Evolutionary conservation across 805 yeast species (phyloP), one percentile per base, ranked within the genome.

Genomic region (Monosporozyma servazzii): DNA sequence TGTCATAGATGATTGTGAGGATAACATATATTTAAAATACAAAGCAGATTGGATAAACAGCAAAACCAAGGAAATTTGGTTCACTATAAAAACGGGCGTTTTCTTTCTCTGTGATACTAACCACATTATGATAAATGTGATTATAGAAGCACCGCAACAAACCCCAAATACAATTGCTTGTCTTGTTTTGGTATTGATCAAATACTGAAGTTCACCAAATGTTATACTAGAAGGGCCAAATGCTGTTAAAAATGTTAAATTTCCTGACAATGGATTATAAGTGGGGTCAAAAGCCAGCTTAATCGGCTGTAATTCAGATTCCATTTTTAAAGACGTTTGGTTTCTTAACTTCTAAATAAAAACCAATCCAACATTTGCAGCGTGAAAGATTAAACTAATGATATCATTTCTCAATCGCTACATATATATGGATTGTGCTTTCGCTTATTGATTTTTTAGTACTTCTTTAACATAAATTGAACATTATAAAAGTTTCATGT

Each of bases 51-150:
- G 84, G 15, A 88, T 51, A 4, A 83, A 65, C 49, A 83, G 67
- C 4, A 81, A 62, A 2, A 78, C 48, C 49, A 91, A 70, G 33
- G 86, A 78, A 2, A 73, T 48, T 62, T 81, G 82, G 66, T 90
- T 89, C 45, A 88, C 67, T n/a, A 82, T 64, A 64, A 88, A 91
- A 29, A 88, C 78, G 7, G 89, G 86, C 0, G 90, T 79, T 21
- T 67, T 75, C 58, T 75, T 79, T 53, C 76, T 78, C 50, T 75
- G 76, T 1, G 80, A 73, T 7, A 77, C 67, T 52, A 82, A 63
- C 58, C 76, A 72, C 43, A 82, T 67, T 5, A 75, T 63, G 11
- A 76, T 64, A 49, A 78, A 61, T 5, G 81, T 73, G 2, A 77
- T 53, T 6, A 70, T 66, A 2, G 80, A 75, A 41, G 82, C 73